Base-by-base conservation (phyloP, 2,329 filamentous ascomycete species). In the Claviceps pusilla region DNA sequence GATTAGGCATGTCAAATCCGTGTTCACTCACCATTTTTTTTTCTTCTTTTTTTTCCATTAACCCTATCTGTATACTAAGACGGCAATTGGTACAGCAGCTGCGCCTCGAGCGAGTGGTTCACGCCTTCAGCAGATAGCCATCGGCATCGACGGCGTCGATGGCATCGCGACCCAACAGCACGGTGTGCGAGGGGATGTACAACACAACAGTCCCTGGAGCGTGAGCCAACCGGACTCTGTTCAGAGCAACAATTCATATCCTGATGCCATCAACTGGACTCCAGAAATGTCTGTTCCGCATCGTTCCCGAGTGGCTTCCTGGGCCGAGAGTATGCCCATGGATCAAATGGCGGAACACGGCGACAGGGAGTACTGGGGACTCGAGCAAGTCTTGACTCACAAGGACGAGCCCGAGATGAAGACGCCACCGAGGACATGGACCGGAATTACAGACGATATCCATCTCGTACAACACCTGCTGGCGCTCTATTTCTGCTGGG, bases 401-500 rank as follows among this genome's bases (percentile, higher is more conserved):
- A 61, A 72, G 14, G 70, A 72, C 29, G 61, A 71, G 37, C 67
- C 74, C 0, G 71, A 74, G 42, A 66, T 71, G 61, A 71, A 71
- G 57, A 64, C 70, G 0, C 68, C 74, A 0, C 61, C 71, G 0
- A 66, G 62, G 3, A 72, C 71, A 0, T 87, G 83, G 84, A 86
- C 83, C 1, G 71, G 62, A 43, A 74, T 86, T 28, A 84, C 82
- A 2, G 62, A 66, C 3, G 82, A 87, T 58, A 61, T 71, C 12
- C 68, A 65, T 12, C 73, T 87, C 35, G 78, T 87, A 1, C 74
- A 82, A 57, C 81, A 83, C 60, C 71, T 87, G 10, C 68, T 87
- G 52, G 74, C 77, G 0, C 70, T 86, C 37, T 87, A 87, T 67
- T 87, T 87, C 59, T 85, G 82, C 69, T 88, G 84, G 78, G 80